Evolutionary conservation across 805 yeast species (phyloP).

Genomic region (Torulaspora indica): DNA sequence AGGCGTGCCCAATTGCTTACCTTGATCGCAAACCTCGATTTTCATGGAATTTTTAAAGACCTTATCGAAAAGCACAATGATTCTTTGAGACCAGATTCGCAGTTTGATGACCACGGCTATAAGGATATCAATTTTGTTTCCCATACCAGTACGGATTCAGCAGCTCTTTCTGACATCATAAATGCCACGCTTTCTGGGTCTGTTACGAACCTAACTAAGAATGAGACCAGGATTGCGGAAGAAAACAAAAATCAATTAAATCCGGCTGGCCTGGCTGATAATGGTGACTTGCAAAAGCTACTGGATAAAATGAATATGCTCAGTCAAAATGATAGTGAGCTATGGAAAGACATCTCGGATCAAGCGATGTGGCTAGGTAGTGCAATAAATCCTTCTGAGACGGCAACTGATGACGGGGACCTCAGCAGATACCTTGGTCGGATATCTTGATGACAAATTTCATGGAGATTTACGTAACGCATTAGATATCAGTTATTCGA

Average conservation of each 20-base stretch:
- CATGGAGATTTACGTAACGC: too few species aligned
- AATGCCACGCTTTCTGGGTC: slow-evolving; percentile 22
- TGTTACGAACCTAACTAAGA: slow-evolving; percentile 15
- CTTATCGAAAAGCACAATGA: slow-evolving; percentile 57
- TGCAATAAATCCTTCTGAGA: slow-evolving; percentile 30
- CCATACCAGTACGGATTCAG: slow-evolving; percentile 18
- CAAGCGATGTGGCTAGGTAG: slow-evolving; percentile 73
- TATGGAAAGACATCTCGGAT: slow-evolving; percentile 74
- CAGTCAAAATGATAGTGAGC: slow-evolving; percentile 44
- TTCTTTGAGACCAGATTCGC: slow-evolving; percentile 21
- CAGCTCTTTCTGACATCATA: slow-evolving; percentile 21
- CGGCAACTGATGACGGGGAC: slow-evolving; percentile 26
- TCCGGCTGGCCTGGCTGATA: slow-evolving; percentile 33
- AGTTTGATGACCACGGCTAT: slow-evolving; percentile 19
- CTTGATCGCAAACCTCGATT: slow-evolving; percentile 60
- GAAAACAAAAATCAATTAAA: slow-evolving; percentile 32
- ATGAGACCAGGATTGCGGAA: slow-evolving; percentile 23
- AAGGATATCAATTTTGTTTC: slow-evolving; percentile 20
- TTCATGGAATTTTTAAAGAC: slow-evolving; percentile 58
- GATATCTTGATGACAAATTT: neutral
- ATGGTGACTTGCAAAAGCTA: slow-evolving; percentile 36
- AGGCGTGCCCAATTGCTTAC: slow-evolving; percentile 67
- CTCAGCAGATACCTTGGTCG: slow-evolving; percentile 18
- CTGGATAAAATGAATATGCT: slow-evolving; percentile 32
- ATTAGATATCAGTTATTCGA: neutral